These are phyloP conservation scores for Castanea mollissima DNA, from an alignment of 306 rosid species.

Conservation along the genomic window DNA sequence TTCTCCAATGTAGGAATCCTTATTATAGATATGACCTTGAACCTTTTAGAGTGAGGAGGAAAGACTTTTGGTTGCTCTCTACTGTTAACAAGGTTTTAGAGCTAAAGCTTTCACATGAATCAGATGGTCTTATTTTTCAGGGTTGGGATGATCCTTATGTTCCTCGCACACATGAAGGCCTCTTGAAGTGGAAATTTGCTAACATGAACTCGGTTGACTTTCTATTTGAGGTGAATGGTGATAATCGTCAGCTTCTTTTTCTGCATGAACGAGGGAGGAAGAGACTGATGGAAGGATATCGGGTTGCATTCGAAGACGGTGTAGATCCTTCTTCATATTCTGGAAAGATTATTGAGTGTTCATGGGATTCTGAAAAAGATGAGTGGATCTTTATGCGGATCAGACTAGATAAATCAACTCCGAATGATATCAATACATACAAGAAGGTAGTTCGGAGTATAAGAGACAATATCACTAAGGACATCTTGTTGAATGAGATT, in stretches of 20 bases:
- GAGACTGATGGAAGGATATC: slow-evolving; percentile 76
- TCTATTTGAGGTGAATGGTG: slow-evolving; percentile 76
- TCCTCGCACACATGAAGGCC: slow-evolving; percentile 97
- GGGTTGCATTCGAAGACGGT: slow-evolving; percentile 72
- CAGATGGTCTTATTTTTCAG: slow-evolving; percentile 98
- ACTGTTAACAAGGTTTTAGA: slow-evolving; percentile 73
- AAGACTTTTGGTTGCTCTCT: slow-evolving; percentile 94
- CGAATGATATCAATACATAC: slow-evolving; percentile 84
- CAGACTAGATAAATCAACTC: slow-evolving; percentile 78
- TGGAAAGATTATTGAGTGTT: slow-evolving; percentile 83
- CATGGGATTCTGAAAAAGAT: slow-evolving; percentile 54
- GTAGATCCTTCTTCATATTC: slow-evolving; percentile 55
- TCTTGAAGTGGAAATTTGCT: slow-evolving; percentile 87
- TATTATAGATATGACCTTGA: slow-evolving; percentile 88
- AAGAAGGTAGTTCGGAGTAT: slow-evolving; percentile 89
- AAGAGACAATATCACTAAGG: slow-evolving; percentile 80
- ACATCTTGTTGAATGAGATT: slow-evolving; percentile 75
- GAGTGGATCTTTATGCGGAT: slow-evolving; percentile 71
- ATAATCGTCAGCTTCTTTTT: slow-evolving; percentile 53
- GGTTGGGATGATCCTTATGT: slow-evolving; percentile 97
- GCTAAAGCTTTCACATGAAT: slow-evolving; percentile 87
- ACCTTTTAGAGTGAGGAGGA: slow-evolving; percentile 98
- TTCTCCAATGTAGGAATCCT: slow-evolving; percentile 56
- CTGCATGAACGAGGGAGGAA: slow-evolving; percentile 82
- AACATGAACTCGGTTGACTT: slow-evolving; percentile 85